These are phyloP conservation scores for Blastobotrys americana DNA, from an alignment of 805 yeast species.

Conservation along the genomic window DNA sequence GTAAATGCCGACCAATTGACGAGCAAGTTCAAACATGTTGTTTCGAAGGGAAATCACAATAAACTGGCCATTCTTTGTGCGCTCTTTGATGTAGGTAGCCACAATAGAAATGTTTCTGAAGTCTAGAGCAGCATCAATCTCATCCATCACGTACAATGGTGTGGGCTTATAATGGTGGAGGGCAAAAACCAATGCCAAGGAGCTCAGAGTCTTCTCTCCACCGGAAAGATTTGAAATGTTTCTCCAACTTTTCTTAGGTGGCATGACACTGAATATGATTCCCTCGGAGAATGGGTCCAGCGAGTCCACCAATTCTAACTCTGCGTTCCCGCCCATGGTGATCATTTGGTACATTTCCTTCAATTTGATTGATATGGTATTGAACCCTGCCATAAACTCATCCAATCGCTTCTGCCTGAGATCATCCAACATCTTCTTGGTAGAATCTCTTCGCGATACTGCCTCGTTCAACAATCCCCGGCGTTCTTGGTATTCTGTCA, in stretches of 20 bases:
- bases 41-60: conserved; percentile 91
- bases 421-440: conserved; percentile 56
- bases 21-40: conserved; percentile 96
- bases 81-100: conserved; percentile 91
- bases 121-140: conserved; percentile 97
- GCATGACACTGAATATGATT: conserved; percentile 94
- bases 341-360: conserved; percentile 98
- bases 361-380: conserved; percentile 73
- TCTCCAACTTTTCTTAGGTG: conserved; percentile 97
- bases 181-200: conserved; percentile 93
- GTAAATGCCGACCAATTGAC: conserved; percentile 90
- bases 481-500: conserved; percentile 55
- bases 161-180: conserved; percentile 94
- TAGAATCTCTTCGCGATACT: conserved; percentile 55
- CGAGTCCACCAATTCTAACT: conserved; percentile 87
- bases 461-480: conserved; percentile 62
- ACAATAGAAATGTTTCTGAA: conserved; percentile 95
- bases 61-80: conserved; percentile 95
- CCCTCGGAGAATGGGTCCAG: conserved; percentile 98
- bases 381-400: conserved; percentile 92
- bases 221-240: conserved; percentile 93
- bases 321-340: conserved; percentile 99
- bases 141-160: conserved; percentile 97
- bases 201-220: conserved; percentile 94
- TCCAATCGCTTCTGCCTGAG: conserved; percentile 66